Evolutionary conservation across 176 grass and related monocot species (phyloP).

Genomic region (Oryza longistaminata): DNA sequence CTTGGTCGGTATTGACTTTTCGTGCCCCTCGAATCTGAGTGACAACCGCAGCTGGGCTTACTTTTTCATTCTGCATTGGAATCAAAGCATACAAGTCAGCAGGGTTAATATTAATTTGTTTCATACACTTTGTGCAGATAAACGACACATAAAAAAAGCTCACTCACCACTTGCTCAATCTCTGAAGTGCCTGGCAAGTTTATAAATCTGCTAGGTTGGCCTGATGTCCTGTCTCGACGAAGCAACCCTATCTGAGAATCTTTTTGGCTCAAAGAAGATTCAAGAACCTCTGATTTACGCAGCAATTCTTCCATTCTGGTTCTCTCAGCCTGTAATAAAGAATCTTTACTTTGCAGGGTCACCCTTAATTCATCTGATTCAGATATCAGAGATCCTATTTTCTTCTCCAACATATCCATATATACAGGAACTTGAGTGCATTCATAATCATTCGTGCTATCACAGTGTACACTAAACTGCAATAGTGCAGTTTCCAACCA

Average conservation of each 20-base stretch:
- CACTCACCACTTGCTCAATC: constrained; percentile 80
- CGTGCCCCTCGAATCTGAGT: constrained; percentile 69
- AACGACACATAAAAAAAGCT: constrained; percentile 18
- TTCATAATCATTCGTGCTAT: constrained; percentile 52
- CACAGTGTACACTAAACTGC: constrained; percentile 55
- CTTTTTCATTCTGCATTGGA: constrained; percentile 69
- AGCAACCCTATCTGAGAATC: constrained; percentile 62
- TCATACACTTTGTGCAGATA: constrained; percentile 6
- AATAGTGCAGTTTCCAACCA: constrained; percentile 69
- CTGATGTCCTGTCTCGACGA: constrained; percentile 46
- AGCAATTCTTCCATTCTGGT: constrained; percentile 70
- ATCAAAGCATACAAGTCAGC: constrained; percentile 25
- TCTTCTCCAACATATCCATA: constrained; percentile 73
- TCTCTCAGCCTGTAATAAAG: constrained; percentile 72
- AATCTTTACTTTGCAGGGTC: constrained; percentile 75
- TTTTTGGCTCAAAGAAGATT: constrained; percentile 68
- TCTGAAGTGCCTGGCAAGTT: constrained; percentile 67
- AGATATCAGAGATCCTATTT: constrained; percentile 61
- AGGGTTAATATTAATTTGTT: neutral
- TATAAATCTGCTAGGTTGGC: constrained; percentile 54
- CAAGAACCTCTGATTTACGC: constrained; percentile 72
- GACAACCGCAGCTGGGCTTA: constrained; percentile 54
- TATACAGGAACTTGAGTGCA: constrained; percentile 53
- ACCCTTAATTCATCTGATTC: constrained; percentile 72
- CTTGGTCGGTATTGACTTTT: constrained; percentile 86